Evolutionary conservation across 129 eudicot genomes (phyloP), one percentile per base, ranked within the genome.

Genomic region (Calendula officinalis): DNA sequence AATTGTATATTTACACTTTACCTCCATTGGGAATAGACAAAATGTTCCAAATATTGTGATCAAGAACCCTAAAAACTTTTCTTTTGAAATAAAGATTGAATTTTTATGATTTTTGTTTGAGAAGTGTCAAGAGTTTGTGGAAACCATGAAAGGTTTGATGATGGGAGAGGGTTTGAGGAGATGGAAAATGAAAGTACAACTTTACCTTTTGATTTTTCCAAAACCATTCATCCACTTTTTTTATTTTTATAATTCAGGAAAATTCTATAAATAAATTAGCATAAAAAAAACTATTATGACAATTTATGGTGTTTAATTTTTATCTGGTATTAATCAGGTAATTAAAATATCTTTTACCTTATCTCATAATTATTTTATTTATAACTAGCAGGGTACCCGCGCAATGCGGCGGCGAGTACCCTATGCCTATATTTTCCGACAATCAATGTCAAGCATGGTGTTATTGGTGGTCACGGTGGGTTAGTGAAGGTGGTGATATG

Each of bases 121-220:
- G 9, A 70, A 64, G 42, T 5, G 39, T 14, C 17, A 7, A 34
- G 32, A 43, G 50, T 65, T 35, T 41, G 56, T 34, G 49, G 41
- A 39, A 48, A 45, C 8, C 27, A 73, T 56, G 50, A 64, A 54
- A 53, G 64, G 54, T 57, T 60, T 54, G 65, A 56, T 55, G 66
- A 55, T 48, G 33, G 42, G 36, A 64, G 65, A 63, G 66, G 37
- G 70, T 71, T 71, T 64, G 66, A 63, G 70, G 66, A 10, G 60
- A 46, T 42, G 60, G 77, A 45, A 37, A 36, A 30, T 32, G 55
- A 42, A 73, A 65, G 72, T 63, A 62, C 64, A 62, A 62, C 76
- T 71, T 71, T 62, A 71, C 76, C 76, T 71, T 71, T 71, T 71
- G 68, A 32, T 71, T 71, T 71, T 71, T 60, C 70, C 76, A 71